These are phyloP conservation scores for Nakazawaea siamensis DNA, from an alignment of 805 yeast species.

Conservation along the genomic window DNA sequence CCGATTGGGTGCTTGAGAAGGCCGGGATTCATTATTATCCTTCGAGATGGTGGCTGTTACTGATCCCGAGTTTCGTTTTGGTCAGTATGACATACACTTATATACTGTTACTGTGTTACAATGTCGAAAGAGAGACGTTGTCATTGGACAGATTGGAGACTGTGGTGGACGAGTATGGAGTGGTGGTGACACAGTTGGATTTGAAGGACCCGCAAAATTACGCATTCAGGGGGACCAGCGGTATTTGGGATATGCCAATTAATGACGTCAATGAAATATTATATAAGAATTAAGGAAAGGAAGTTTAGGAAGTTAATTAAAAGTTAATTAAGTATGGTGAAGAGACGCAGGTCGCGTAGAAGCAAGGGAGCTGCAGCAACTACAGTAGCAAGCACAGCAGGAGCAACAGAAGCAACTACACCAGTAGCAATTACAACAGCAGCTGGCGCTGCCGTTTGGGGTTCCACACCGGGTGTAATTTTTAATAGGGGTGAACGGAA, in stretches of 20 bases:
- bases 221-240: slow-evolving; percentile 60
- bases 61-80: slow-evolving; percentile 63
- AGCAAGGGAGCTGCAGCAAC: too few relatives aligned
- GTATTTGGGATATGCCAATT: slow-evolving; percentile 81
- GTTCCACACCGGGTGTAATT: too few relatives aligned
- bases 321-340: too few relatives aligned
- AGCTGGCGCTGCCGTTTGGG: too few relatives aligned
- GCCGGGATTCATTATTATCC: slow-evolving; percentile 69
- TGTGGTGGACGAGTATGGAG: slow-evolving; percentile 58
- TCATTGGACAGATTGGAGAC: slow-evolving; percentile 51
- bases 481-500: too few relatives aligned
- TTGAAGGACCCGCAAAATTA: slow-evolving; percentile 20
- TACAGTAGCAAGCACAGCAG: too few relatives aligned
- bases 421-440: too few relatives aligned
- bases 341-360: too few relatives aligned
- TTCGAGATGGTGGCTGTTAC: slow-evolving; percentile 85
- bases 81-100: slow-evolving; percentile 69
- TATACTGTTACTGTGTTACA: slow-evolving; percentile 61
- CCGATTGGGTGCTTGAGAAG: slow-evolving; percentile 43
- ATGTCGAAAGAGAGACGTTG: slow-evolving; percentile 66
- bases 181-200: slow-evolving; percentile 18
- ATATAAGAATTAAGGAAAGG: too few relatives aligned
- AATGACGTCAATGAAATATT: slow-evolving; percentile 59
- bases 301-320: too few relatives aligned
- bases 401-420: too few relatives aligned